These are phyloP conservation scores for Trichosporon asahii DNA, from an alignment of 1,284 basidiomycete species.

Conservation along the genomic window DNA sequence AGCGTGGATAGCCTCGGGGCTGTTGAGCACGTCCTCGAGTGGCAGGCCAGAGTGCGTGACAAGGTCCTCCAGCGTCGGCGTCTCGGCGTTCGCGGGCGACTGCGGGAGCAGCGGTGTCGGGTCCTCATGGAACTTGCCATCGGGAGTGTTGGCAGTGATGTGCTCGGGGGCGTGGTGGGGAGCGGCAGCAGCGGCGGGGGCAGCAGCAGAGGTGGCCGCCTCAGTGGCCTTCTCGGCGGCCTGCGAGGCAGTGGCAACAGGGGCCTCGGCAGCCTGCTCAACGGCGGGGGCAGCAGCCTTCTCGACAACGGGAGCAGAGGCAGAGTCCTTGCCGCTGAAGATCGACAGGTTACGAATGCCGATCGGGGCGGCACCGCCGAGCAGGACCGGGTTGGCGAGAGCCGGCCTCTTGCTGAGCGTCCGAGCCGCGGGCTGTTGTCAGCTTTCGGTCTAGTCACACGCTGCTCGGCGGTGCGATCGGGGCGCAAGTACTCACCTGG, in stretches of 20 bases:
- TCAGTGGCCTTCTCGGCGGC: background rate
- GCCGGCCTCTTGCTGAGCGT: conserved; percentile 41
- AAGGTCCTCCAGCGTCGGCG: conserved; percentile 46
- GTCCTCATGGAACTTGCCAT: conserved; percentile 27
- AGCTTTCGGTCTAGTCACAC: background rate
- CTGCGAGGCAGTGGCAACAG: conserved; percentile 10
- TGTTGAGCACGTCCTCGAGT: conserved; percentile 44
- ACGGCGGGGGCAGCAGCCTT: conserved; percentile 1
- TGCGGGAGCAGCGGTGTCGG: conserved; percentile 37
- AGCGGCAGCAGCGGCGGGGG: conserved; percentile 5
- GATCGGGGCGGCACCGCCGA: background rate
- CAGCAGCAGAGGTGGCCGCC: conserved; percentile 5
- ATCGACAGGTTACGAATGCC: conserved; percentile 11
- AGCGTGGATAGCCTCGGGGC: conserved; percentile 49
- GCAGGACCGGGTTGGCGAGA: conserved; percentile 1
- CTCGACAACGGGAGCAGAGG: background rate
- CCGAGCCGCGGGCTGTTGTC: conserved; percentile 30
- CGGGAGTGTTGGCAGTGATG: conserved; percentile 24
- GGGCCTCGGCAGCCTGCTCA: background rate
- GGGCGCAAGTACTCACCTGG: conserved; percentile 17
- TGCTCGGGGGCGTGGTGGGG: conserved; percentile 15
- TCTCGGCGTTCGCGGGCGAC: conserved; percentile 33
- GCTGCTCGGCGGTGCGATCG: too few relatives aligned
- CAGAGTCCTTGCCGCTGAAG: background rate
- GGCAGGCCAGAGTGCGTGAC: conserved; percentile 40